Evolutionary conservation across 2,329 filamentous ascomycete genomes (phyloP).

Genomic region (Ceratocystis colombiana): DNA sequence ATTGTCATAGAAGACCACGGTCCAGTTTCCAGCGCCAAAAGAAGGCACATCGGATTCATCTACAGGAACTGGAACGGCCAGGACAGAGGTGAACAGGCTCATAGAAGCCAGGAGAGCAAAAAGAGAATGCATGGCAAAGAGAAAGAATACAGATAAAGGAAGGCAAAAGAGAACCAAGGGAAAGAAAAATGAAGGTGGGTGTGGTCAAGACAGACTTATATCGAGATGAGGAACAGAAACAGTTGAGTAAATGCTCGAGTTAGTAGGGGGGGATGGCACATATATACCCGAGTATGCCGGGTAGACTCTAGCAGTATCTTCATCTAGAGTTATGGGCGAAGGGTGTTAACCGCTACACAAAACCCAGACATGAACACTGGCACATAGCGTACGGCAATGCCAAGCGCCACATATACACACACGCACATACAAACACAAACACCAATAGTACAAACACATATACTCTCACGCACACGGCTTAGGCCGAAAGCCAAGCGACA

Average conservation of each 20-base stretch:
- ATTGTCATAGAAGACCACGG: conserved; percentile 31
- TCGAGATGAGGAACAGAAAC: conserved; percentile 11
- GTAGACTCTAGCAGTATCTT: neutral
- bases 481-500: conserved; percentile 1
- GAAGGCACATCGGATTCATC: neutral
- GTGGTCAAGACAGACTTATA: neutral
- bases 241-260: neutral
- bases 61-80: neutral
- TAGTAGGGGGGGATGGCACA: neutral
- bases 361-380: neutral
- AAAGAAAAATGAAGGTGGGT: conserved; percentile 4
- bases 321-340: neutral
- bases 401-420: neutral
- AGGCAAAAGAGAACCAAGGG: neutral
- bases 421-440: neutral
- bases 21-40: conserved; percentile 16
- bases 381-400: too few relatives aligned
- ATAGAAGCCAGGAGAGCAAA: conserved; percentile 4
- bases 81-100: neutral
- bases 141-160: neutral
- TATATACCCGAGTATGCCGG: conserved; percentile 5
- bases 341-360: too few relatives aligned
- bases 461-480: neutral
- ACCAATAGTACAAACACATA: neutral
- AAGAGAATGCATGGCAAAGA: neutral